Percentiles rank a stretch among this genome's conserved stretches.
Conservation (phyloP, 176 grass and related monocot species). For the Zea mays region Zm-B73-REFERENCE-NAM-5.0 NC_050100.1:128808501-128809000, state of each 20-base stretch:
- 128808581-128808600: slow-evolving; percentile 38
- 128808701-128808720: slow-evolving; percentile 35
- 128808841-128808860: slow-evolving; percentile 15
- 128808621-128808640: slow-evolving; percentile 3
- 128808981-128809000: not conserved
- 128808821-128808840: not conserved
- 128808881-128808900: not conserved
- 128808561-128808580: slow-evolving; percentile 45
- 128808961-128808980: not conserved
- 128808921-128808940: not conserved
- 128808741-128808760: not conserved
- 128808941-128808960: not conserved
- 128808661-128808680: not conserved
- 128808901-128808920: not conserved
- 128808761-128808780: not conserved
- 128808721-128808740: slow-evolving; percentile 12
- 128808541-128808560: slow-evolving; percentile 41
- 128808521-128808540: not conserved
- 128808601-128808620: slow-evolving; percentile 7
- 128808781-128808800: not conserved
- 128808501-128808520: slow-evolving; percentile 39
- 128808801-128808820: not conserved
- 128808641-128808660: not conserved
- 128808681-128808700: slow-evolving; percentile 7
- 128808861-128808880: not conserved